phyloP scores from a whole-genome alignment of 2,329 filamentous ascomycete species.

The Venturia aucupariae region DNA sequence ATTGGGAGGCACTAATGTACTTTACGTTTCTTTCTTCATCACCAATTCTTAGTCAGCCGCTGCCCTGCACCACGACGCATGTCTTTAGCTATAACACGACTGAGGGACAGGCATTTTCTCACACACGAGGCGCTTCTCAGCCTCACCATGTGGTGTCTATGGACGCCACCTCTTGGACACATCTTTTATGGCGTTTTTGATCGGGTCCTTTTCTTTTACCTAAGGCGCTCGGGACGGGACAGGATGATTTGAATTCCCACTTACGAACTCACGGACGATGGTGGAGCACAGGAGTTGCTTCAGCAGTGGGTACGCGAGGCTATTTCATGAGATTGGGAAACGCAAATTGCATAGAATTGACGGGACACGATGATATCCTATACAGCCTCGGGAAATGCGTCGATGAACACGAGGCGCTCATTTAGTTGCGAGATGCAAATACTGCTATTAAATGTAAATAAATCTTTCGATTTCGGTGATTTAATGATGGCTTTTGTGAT shows the following conservation, averaged over 20 bases:
- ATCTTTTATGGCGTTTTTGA: background rate
- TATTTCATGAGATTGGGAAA: conserved; percentile 1
- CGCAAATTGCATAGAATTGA: conserved; percentile 7
- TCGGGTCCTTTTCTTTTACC: background rate
- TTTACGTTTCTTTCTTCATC: background rate
- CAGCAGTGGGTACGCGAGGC: background rate
- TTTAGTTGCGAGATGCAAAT: background rate
- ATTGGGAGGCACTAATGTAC: background rate
- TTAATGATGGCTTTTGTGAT: too few relatives aligned
- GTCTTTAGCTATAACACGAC: background rate
- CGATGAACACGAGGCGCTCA: background rate
- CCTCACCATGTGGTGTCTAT: background rate
- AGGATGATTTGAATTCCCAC: conserved; percentile 2
- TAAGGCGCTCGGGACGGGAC: background rate
- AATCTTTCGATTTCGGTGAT: too few relatives aligned
- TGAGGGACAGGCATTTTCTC: background rate
- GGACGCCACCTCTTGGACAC: background rate
- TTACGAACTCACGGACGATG: conserved; percentile 3
- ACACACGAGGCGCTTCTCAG: background rate
- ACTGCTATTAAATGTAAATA: too few relatives aligned
- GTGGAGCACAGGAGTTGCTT: conserved; percentile 5
- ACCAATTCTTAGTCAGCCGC: background rate
- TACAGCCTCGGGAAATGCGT: background rate
- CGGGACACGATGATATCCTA: conserved; percentile 1
- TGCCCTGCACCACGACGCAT: background rate